These are phyloP conservation scores for Prunella vulgaris DNA, from an alignment of 257 asterid genomes.

Conservation along the genomic window DNA sequence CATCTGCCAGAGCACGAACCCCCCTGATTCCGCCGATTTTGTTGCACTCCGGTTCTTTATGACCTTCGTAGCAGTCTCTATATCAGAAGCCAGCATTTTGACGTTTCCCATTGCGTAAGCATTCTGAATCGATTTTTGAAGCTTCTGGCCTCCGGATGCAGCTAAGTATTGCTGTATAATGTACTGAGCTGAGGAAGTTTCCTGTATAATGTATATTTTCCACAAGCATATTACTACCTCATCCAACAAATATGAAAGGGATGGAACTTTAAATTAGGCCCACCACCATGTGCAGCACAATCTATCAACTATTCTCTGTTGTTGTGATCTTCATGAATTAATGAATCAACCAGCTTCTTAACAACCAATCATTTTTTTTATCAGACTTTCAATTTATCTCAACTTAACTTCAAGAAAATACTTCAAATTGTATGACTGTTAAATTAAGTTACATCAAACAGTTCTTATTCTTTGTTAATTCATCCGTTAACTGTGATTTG, in stretches of 20 bases:
- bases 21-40: conserved; percentile 56
- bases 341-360: conserved; percentile 12
- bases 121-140: conserved; percentile 56
- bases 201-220: conserved; percentile 32
- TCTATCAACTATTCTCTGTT: conserved; percentile 13
- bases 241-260: background rate
- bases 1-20: conserved; percentile 86
- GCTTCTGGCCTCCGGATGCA: conserved; percentile 75
- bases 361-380: conserved; percentile 10
- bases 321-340: conserved; percentile 5
- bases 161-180: conserved; percentile 78
- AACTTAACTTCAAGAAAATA: background rate
- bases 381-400: background rate
- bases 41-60: conserved; percentile 52
- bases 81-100: conserved; percentile 68
- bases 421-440: background rate
- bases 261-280: conserved; percentile 16
- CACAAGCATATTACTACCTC: background rate
- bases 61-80: conserved; percentile 75
- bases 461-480: background rate
- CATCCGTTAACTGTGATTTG: background rate
- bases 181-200: conserved; percentile 78
- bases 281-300: conserved; percentile 25
- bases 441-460: background rate
- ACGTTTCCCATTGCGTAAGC: conserved; percentile 84